Percentiles rank a stretch among this genome's conserved stretches.
These are phyloP conservation scores for Grosmannia clavigera DNA, from an alignment of 2,329 filamentous ascomycete species.

Conservation along the genomic window DNA sequence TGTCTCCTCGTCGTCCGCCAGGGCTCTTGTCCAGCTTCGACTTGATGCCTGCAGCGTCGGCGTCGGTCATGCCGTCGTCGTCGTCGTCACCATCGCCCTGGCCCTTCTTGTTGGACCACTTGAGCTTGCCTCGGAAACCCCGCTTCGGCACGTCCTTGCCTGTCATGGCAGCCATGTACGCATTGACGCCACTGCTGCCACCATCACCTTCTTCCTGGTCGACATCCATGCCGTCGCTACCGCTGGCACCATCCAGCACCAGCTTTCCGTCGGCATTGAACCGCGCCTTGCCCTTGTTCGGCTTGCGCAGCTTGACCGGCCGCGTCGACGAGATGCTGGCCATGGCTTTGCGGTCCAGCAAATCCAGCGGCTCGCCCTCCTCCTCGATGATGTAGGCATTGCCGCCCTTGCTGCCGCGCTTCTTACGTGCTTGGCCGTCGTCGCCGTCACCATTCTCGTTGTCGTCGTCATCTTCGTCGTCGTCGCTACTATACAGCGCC, in stretches of 20 bases:
- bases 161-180: slow-evolving; percentile 58
- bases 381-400: slow-evolving; percentile 87
- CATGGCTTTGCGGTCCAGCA: slow-evolving; percentile 77
- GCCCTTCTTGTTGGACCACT: slow-evolving; percentile 53
- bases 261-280: slow-evolving; percentile 70
- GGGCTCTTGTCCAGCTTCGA: slow-evolving; percentile 21
- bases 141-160: slow-evolving; percentile 53
- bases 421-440: slow-evolving; percentile 18
- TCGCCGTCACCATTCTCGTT: slow-evolving; percentile 12
- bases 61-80: slow-evolving; percentile 38
- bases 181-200: slow-evolving; percentile 45
- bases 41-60: slow-evolving; percentile 29
- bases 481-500: slow-evolving; percentile 69
- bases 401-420: slow-evolving; percentile 43
- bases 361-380: slow-evolving; percentile 86
- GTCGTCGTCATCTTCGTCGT: slow-evolving; percentile 41
- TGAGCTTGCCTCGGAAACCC: slow-evolving; percentile 54
- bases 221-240: slow-evolving; percentile 48
- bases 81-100: slow-evolving; percentile 26
- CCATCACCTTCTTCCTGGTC: slow-evolving; percentile 23
- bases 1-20: slow-evolving; percentile 15
- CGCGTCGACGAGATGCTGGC: slow-evolving; percentile 90
- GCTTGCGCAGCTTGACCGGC: slow-evolving; percentile 52
- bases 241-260: slow-evolving; percentile 50
- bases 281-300: slow-evolving; percentile 52